Percentiles rank a stretch among this genome's conserved stretches.
Conservation (phyloP, 129 eudicot genomes). For the Gnaphalium uliginosum region DNA sequence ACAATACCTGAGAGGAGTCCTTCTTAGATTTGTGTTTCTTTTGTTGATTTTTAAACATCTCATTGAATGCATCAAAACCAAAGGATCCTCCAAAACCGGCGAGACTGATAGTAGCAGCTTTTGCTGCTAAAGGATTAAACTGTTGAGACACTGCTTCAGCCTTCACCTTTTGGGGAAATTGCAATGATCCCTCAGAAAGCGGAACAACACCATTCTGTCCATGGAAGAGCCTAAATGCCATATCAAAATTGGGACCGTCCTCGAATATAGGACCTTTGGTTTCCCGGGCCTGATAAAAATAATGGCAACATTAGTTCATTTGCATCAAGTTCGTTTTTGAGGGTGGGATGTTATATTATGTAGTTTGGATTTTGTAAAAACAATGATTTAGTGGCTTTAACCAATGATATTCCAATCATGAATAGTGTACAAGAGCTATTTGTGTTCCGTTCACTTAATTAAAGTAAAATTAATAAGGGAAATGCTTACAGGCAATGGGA, state of each 20-base stretch:
- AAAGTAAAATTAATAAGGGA: not conserved
- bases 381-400: not conserved
- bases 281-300: constrained; percentile 56
- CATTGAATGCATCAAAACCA: constrained; percentile 77
- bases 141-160: constrained; percentile 52
- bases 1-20: constrained; percentile 64
- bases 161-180: constrained; percentile 47
- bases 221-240: constrained; percentile 92
- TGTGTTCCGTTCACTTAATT: not conserved
- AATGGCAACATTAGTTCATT: not conserved
- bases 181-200: constrained; percentile 63
- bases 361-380: too few relatives aligned
- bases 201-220: constrained; percentile 97
- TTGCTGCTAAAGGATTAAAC: constrained; percentile 95
- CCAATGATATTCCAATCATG: not conserved
- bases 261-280: constrained; percentile 94
- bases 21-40: constrained; percentile 50
- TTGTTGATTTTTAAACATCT: constrained; percentile 64
- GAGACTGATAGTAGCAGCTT: constrained; percentile 94
- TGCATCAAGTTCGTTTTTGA: not conserved
- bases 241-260: constrained; percentile 97
- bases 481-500: constrained; percentile 73
- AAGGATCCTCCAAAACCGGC: constrained; percentile 70
- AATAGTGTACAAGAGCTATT: not conserved
- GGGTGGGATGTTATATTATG: too few relatives aligned